phyloP scores from a whole-genome alignment of 2,329 filamentous ascomycete genomes.

The Xylaria sp. region DNA sequence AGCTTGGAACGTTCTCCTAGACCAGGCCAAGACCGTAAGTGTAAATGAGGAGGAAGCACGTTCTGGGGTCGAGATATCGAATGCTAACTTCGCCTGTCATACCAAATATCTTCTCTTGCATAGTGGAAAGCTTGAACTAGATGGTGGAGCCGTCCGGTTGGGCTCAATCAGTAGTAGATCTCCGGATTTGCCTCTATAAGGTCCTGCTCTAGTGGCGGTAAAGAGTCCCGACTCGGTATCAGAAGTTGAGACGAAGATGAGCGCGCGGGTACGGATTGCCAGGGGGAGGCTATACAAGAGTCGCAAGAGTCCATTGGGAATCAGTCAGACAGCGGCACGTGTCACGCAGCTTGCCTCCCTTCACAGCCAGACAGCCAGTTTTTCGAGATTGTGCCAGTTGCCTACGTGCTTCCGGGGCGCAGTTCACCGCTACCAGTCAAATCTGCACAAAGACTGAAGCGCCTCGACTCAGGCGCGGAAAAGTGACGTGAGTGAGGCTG shows the following conservation, averaged over 20 bases:
- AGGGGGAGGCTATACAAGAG: background rate
- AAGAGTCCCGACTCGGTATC: background rate
- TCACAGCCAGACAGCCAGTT: background rate
- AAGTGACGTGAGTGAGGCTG: slow-evolving; percentile 37
- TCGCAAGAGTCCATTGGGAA: background rate
- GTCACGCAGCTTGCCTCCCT: slow-evolving; percentile 3
- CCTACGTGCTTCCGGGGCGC: slow-evolving; percentile 25
- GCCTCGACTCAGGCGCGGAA: slow-evolving; percentile 16
- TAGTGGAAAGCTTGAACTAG: slow-evolving; percentile 7
- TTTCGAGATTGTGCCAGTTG: slow-evolving; percentile 10
- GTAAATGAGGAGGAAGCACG: slow-evolving; percentile 6
- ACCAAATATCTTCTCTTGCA: background rate
- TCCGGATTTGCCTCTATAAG: slow-evolving; percentile 1
- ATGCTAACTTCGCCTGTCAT: slow-evolving; percentile 12
- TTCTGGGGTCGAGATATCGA: slow-evolving; percentile 16
- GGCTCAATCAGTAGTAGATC: background rate
- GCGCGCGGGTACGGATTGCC: background rate
- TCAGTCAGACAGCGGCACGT: slow-evolving; percentile 7
- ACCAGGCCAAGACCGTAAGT: slow-evolving; percentile 14
- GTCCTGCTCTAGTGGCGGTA: slow-evolving; percentile 8
- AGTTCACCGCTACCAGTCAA: slow-evolving; percentile 13
- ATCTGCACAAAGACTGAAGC: slow-evolving; percentile 6
- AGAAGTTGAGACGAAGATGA: slow-evolving; percentile 4
- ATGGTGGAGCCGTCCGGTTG: slow-evolving; percentile 20
- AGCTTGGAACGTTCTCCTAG: slow-evolving; percentile 21